Conservation (phyloP, 768 basidiomycete genomes). For the Daedaleopsis sinensis region DNA sequence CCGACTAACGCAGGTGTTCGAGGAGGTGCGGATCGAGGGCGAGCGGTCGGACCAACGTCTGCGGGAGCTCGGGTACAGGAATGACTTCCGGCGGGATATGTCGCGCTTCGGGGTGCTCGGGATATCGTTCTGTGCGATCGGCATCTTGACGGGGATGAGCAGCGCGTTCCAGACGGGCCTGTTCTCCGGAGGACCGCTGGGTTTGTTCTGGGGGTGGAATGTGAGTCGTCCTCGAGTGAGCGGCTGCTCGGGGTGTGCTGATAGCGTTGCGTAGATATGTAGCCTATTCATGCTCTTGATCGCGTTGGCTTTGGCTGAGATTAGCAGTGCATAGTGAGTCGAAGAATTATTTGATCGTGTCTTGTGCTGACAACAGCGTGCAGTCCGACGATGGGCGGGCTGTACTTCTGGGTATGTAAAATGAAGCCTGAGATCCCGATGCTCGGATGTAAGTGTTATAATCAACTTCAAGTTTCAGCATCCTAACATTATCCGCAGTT, state of each 20-base stretch:
- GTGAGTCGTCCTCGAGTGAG: conserved; percentile 38
- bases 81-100: conserved; percentile 62
- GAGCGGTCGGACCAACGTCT: conserved; percentile 42
- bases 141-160: conserved; percentile 63
- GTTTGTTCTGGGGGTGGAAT: conserved; percentile 68
- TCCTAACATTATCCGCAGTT: background rate
- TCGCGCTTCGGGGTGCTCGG: conserved; percentile 60
- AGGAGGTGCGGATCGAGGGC: background rate
- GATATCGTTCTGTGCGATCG: conserved; percentile 62
- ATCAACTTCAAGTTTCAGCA: background rate
- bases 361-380: background rate
- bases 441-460: conserved; percentile 48
- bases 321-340: conserved; percentile 59
- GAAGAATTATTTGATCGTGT: background rate
- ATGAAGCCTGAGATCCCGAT: conserved; percentile 58
- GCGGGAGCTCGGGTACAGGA: conserved; percentile 55
- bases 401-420: conserved; percentile 67
- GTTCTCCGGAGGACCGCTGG: conserved; percentile 59
- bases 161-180: conserved; percentile 62
- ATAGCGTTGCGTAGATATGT: conserved; percentile 41
- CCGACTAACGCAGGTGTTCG: background rate
- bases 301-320: conserved; percentile 57
- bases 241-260: too few species aligned
- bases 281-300: conserved; percentile 62
- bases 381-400: conserved; percentile 59